Percentiles rank a stretch among this genome's conserved stretches.
Evolutionary conservation across 73 alveolate genomes (phyloP).

Genomic region (Paramecium tetraurelia): DNA sequence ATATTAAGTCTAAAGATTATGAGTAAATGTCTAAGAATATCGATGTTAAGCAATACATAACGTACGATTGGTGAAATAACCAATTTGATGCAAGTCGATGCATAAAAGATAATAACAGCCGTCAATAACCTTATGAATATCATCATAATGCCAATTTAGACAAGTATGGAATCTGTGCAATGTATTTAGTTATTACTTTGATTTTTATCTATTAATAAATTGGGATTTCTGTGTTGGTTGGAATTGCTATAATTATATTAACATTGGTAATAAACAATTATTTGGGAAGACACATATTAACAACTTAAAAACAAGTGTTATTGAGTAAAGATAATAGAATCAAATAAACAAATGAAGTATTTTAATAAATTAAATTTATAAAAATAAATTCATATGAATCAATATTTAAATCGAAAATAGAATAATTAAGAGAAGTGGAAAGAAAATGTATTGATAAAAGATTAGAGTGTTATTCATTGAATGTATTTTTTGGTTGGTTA

Average conservation of each 20-base stretch:
- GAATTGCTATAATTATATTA: constrained; percentile 33
- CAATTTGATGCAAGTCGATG: background rate
- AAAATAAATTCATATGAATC: constrained; percentile 88
- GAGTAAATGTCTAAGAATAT: background rate
- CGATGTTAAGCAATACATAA: background rate
- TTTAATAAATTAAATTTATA: constrained; percentile 83
- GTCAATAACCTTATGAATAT: background rate
- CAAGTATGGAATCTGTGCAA: background rate
- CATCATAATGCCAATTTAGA: background rate
- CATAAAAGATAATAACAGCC: background rate
- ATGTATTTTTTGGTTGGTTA: background rate
- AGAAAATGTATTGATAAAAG: background rate
- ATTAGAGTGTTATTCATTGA: background rate
- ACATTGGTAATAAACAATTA: background rate
- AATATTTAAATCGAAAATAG: constrained; percentile 67
- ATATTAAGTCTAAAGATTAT: background rate
- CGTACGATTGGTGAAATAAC: background rate
- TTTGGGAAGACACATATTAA: background rate
- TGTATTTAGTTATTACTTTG: background rate
- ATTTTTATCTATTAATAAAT: constrained; percentile 19
- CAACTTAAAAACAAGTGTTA: constrained; percentile 69
- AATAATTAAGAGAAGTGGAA: background rate
- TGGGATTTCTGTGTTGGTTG: constrained; percentile 41
- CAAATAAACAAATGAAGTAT: constrained; percentile 77
- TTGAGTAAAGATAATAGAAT: constrained; percentile 81